Conservation (phyloP, 2,329 filamentous ascomycete species). For the Fonsecaea nubica region DNA sequence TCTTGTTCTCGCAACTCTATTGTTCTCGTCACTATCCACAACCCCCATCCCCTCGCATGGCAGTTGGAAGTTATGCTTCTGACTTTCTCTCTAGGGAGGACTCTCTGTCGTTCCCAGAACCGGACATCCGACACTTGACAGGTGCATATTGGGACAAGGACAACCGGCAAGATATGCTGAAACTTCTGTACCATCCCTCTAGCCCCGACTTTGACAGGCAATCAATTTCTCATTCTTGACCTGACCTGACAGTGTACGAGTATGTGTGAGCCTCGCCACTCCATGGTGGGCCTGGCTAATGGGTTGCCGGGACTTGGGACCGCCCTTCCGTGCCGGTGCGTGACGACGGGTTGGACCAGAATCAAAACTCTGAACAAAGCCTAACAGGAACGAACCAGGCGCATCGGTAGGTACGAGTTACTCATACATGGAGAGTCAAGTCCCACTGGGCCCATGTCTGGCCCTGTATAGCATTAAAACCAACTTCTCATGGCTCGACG, state of each 20-base stretch:
- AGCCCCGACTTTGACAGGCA: background rate
- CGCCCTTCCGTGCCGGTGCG: background rate
- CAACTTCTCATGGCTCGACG: constrained; percentile 1
- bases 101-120: background rate
- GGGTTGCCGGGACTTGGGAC: background rate
- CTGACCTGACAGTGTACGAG: background rate
- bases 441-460: background rate
- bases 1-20: background rate
- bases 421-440: background rate
- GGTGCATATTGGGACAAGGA: background rate
- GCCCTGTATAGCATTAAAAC: background rate
- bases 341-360: background rate
- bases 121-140: background rate
- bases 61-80: background rate
- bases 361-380: background rate
- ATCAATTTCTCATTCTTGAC: background rate
- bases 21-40: background rate
- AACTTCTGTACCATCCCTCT: background rate
- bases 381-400: background rate
- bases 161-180: background rate
- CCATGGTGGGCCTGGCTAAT: background rate
- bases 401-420: background rate
- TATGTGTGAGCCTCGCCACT: background rate
- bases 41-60: background rate
- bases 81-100: background rate